Evolutionary conservation across 73 alveolate species (phyloP), one percentile per base, ranked within the genome.

Genomic region (Blepharisma stoltei): DNA sequence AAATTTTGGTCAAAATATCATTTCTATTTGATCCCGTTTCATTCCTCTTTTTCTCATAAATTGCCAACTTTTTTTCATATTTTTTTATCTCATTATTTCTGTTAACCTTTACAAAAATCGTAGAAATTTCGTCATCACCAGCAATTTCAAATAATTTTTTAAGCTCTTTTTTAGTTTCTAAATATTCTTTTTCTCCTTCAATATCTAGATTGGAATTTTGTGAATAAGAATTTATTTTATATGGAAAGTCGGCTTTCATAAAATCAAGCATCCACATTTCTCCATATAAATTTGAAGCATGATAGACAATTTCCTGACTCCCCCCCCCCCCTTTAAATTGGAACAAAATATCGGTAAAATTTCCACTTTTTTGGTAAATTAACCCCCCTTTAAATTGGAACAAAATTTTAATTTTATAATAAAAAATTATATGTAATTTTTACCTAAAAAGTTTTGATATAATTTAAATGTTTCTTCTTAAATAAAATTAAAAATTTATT

Each of bases 231-330:
- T 14, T 25, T 20, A 60, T n/a, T 60, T 5, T 60, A 25, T 60
- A 60, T 25, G 14, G 73, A 25, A 11, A 14, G 2, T 14, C 11
- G 2, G 14, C 49, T n/a, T 25, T 60, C 11, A 60, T 60, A 60
- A 60, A 60, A 18, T 60, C 73, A 25, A n/a, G 38, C 14, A 18
- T 20, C 73, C 73, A 60, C 0, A 60, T 60, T 25, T 60, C 73
- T 4, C 73, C 73, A 11, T 14, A 60, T 20, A 60, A 20, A 25
- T 60, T 60, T 32, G 41, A 32, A 32, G 41, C 41, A 3, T 32
- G 41, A 32, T 32, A 32, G 41, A 32, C 41, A 32, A 32, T 32
- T 32, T 32, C 41, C 41, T 32, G 41, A n/a, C n/a, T n/a, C n/a
- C n/a, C n/a, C n/a, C n/a, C n/a, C n/a, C n/a, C n/a, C n/a, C n/a